These are phyloP conservation scores for Sodiomyces alkalinus DNA, from an alignment of 2,329 filamentous ascomycete genomes.

Conservation along the genomic window DNA sequence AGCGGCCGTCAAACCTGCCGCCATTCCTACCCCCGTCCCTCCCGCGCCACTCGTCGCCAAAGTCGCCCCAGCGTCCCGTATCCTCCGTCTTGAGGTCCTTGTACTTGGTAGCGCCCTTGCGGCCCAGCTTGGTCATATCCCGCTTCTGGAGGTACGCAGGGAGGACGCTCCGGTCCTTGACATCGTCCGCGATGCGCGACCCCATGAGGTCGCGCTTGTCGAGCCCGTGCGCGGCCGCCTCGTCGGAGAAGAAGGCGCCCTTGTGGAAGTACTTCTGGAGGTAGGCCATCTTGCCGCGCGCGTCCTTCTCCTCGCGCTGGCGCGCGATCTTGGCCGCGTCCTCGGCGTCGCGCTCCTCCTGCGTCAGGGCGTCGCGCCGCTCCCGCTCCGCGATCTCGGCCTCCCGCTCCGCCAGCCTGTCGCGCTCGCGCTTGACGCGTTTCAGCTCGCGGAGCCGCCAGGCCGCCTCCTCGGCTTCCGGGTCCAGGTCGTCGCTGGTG, in stretches of 20 bases:
- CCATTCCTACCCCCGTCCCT: too few species aligned
- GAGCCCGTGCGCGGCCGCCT: slow-evolving; percentile 59
- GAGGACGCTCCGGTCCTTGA: slow-evolving; percentile 64
- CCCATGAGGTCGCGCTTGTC: slow-evolving; percentile 78
- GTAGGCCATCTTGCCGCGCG: slow-evolving; percentile 67
- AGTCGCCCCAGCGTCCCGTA: slow-evolving; percentile 71
- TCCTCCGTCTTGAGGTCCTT: slow-evolving; percentile 80
- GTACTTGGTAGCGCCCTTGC: slow-evolving; percentile 83
- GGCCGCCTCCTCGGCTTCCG: slow-evolving; percentile 74
- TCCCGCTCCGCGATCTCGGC: slow-evolving; percentile 80
- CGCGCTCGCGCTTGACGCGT: slow-evolving; percentile 74
- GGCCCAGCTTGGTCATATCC: slow-evolving; percentile 86
- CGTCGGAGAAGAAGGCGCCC: slow-evolving; percentile 86
- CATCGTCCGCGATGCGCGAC: slow-evolving; percentile 66
- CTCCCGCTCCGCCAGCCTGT: slow-evolving; percentile 71
- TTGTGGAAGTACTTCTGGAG: slow-evolving; percentile 97
- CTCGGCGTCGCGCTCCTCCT: slow-evolving; percentile 73
- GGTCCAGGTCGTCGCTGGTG: slow-evolving; percentile 76
- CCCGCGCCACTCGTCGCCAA: slow-evolving; percentile 32
- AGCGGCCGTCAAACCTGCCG: slow-evolving; percentile 20
- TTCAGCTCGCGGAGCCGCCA: slow-evolving; percentile 90
- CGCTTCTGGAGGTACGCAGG: slow-evolving; percentile 86
- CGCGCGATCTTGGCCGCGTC: slow-evolving; percentile 62
- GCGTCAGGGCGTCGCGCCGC: slow-evolving; percentile 69
- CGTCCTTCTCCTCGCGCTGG: slow-evolving; percentile 67